Evolutionary conservation across 345 rosid species (phyloP), one percentile per base, ranked within the genome.

Genomic region (Euphorbia lathyris): DNA sequence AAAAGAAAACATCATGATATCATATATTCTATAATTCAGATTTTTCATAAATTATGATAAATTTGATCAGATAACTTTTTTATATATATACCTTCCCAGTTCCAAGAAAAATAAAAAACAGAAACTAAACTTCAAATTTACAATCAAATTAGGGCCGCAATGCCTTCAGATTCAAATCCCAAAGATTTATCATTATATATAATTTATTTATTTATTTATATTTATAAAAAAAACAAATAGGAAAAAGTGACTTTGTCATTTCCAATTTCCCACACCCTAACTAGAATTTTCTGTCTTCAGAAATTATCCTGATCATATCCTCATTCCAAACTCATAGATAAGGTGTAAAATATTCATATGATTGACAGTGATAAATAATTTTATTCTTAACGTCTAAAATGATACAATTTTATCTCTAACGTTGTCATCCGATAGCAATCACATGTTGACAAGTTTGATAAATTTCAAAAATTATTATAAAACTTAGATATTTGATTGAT

Each of bases 31-130:
- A 40, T 40, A 40, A 40, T 40, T 40, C 43, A 5, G 43, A 40
- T 4, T 40, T 9, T 40, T 9, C 9, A 40, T 40, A 58, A 26
- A 26, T 56, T 22, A 56, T 12, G 12, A 22, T 45, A 45, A 45
- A 45, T 55, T 53, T 27, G 43, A 56, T 55, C 58, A 27, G 72
- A 53, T n/a, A n/a, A n/a, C n/a, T 48, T 16, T 48, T 6, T 5
- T 40, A 40, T 40, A 1, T 40, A 40, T 4, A 40, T 40, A 9
- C 63, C 58, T 30, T 63, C 43, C 69, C 58, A 57, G 69, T 64
- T 68, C 73, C 78, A 69, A 75, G 73, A 63, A 68, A 19, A 61
- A 40, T 8, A 34, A 3, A n/a, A 34, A 2, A 47, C 63, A 16
- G 30, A 45, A 20, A 53, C 9, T 43, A 29, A 69, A 26, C n/a